Evolutionary conservation across 2,329 filamentous ascomycete species (phyloP), one percentile per base, ranked within the genome.

Genomic region (Venturia oleaginea): DNA sequence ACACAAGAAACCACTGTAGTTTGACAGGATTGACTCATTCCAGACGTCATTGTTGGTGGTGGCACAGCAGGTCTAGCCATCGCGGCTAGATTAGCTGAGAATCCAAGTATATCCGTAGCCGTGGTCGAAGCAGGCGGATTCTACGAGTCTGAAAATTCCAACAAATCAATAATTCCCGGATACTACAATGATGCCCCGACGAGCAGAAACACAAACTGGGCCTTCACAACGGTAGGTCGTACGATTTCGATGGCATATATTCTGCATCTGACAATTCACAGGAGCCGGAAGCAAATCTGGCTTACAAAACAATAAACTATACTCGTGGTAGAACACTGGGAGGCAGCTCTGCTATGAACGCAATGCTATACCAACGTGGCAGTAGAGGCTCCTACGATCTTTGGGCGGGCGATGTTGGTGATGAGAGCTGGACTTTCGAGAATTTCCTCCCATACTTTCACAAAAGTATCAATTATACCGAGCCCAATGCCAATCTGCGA

Each of bases 341-440:
- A 4, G 59, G 59, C 34, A 40, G 32, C 34, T 40, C 32, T 30
- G 59, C 32, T n/a, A 61, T 43, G 17, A 61, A 64, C 42, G 65
- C 48, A 27, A 30, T 62, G 38, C 55, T 71, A 4, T 80, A 79
- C 73, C 76, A 76, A 30, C 77, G 79, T 32, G 80, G 79, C 1
- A 72, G 75, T 40, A 70, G 72, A 3, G 68, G 70, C 5, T 80
- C 82, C 67, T 83, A 78, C 66, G 75, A 82, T 24, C 72, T 75
- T 48, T 83, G 80, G 81, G 71, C 72, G 0, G 67, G 73, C 37
- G 11, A 67, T 0, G 71, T 75, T 1, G 72, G 68, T 6, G 74
- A 76, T 60, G 64, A 70, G 19, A 71, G 67, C 55, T 76, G 70
- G 62, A 69, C 65, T 0, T 75, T 69, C 37, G 70, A 72, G 11